A percentile compares a stretch with the other conserved stretches of the same genome.
phyloP scores from a whole-genome alignment of 768 basidiomycete genomes.

The Boletus insuetus region DNA sequence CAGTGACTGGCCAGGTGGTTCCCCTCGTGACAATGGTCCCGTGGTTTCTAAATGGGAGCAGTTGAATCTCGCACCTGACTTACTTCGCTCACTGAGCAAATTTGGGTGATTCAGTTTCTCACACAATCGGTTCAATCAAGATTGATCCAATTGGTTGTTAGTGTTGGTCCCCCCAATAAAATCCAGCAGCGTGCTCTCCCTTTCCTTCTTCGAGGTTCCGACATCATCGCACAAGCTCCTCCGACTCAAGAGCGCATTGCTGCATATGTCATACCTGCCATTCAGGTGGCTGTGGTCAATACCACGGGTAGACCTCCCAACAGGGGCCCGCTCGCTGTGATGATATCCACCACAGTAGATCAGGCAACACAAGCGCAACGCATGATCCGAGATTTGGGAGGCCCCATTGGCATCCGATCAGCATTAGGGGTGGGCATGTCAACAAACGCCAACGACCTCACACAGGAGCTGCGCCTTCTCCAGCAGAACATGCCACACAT shows the following conservation, averaged over 20 bases:
- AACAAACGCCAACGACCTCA: conserved; percentile 54
- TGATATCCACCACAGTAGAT: conserved; percentile 97
- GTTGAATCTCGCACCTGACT: conserved; percentile 77
- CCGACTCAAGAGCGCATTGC: conserved; percentile 98
- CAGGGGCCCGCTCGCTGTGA: conserved; percentile 80
- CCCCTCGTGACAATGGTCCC: conserved; percentile 70
- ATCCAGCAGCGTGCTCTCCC: conserved; percentile 97
- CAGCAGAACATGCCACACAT: conserved; percentile 94
- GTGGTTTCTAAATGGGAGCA: conserved; percentile 97
- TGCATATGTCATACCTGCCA: conserved; percentile 91
- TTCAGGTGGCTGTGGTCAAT: conserved; percentile 75
- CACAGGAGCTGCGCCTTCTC: conserved; percentile 76
- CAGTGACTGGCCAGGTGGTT: conserved; percentile 51
- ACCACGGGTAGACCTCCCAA: conserved; percentile 53
- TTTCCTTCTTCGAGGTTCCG: conserved; percentile 88
- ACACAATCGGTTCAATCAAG: conserved; percentile 1
- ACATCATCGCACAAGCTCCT: conserved; percentile 98
- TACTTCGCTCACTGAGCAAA: conserved; percentile 84
- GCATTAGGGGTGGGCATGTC: conserved; percentile 84
- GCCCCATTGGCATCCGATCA: conserved; percentile 88
- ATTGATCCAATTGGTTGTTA: conserved; percentile 32
- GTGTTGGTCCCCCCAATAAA: conserved; percentile 97
- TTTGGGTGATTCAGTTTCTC: conserved; percentile 70
- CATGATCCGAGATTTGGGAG: conserved; percentile 92
- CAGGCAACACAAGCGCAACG: conserved; percentile 97